Conservation (phyloP, 805 yeast species). For the Tetrapisispora nanseiensis region DNA sequence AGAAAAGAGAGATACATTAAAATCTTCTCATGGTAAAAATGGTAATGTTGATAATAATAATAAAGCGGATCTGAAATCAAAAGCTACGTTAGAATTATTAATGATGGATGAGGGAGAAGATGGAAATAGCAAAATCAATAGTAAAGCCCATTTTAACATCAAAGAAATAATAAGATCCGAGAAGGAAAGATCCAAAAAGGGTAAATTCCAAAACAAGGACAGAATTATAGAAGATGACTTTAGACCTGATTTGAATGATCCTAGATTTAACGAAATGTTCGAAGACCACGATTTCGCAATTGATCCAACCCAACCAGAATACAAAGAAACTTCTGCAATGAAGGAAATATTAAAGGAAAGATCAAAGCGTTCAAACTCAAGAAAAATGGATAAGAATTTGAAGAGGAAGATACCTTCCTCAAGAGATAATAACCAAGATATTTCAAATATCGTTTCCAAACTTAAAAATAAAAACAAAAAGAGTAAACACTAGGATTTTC, state of each 20-base stretch:
- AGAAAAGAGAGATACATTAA: conserved; percentile 37
- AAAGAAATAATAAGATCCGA: conserved; percentile 69
- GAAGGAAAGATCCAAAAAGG: conserved; percentile 46
- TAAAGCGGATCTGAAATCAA: conserved; percentile 31
- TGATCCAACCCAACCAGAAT: conserved; percentile 88
- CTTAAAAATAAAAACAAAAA: conserved; percentile 36
- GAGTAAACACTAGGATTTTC: conserved; percentile 3
- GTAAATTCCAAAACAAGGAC: conserved; percentile 36
- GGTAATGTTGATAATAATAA: conserved; percentile 18
- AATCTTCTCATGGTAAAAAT: conserved; percentile 23
- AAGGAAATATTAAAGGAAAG: conserved; percentile 71
- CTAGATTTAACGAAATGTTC: conserved; percentile 75
- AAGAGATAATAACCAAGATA: conserved; percentile 7
- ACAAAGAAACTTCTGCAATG: conserved; percentile 81
- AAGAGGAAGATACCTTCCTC: conserved; percentile 11
- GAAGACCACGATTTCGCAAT: conserved; percentile 86
- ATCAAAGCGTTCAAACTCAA: conserved; percentile 37
- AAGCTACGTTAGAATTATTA: conserved; percentile 45
- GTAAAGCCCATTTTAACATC: conserved; percentile 63
- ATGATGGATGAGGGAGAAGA: conserved; percentile 50
- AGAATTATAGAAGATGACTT: conserved; percentile 48
- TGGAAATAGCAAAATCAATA: conserved; percentile 27
- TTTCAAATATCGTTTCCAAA: conserved; percentile 37
- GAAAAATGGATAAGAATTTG: conserved; percentile 12
- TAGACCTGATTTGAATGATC: conserved; percentile 66